Conservation (phyloP, 805 yeast genomes). For the Candida koratica region DNA sequence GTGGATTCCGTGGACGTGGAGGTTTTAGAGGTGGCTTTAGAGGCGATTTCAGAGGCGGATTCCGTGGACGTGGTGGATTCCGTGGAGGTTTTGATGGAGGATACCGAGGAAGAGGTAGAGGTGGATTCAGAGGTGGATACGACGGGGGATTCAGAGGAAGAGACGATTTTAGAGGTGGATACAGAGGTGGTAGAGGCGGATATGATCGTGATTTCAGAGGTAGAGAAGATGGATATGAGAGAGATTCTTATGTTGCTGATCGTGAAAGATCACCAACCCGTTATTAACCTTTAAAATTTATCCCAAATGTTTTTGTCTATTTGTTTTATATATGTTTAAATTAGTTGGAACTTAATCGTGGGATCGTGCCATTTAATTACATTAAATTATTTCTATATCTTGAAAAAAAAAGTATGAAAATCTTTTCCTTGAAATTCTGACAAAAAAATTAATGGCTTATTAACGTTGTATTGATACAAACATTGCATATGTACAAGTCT, state of each 20-base stretch:
- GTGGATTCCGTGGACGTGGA: conserved; percentile 32
- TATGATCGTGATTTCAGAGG: conserved; percentile 42
- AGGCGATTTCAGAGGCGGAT: conserved; percentile 32
- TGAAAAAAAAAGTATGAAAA: conserved; percentile 1
- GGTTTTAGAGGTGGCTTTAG: conserved; percentile 37
- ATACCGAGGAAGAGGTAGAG: conserved; percentile 29
- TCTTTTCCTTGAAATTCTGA: conserved; percentile 1
- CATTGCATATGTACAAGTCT: not conserved
- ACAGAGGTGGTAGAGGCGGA: conserved; percentile 25
- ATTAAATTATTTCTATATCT: conserved; percentile 6
- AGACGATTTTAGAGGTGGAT: conserved; percentile 28
- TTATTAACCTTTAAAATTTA: conserved; percentile 36
- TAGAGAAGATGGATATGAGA: conserved; percentile 39
- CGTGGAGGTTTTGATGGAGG: conserved; percentile 35
- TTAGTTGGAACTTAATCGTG: conserved; percentile 11
- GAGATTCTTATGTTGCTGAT: conserved; percentile 36
- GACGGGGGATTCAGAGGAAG: conserved; percentile 29
- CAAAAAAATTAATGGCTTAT: not conserved
- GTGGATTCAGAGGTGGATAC: conserved; percentile 38
- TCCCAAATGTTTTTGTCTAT: not conserved
- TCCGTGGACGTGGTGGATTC: conserved; percentile 36
- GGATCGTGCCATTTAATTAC: conserved; percentile 8
- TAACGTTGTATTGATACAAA: not conserved
- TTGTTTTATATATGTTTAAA: conserved; percentile 11
- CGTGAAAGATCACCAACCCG: conserved; percentile 71